Evolutionary conservation across 148 eudicot genomes (phyloP).

Genomic region (Persicaria tinctoria): DNA sequence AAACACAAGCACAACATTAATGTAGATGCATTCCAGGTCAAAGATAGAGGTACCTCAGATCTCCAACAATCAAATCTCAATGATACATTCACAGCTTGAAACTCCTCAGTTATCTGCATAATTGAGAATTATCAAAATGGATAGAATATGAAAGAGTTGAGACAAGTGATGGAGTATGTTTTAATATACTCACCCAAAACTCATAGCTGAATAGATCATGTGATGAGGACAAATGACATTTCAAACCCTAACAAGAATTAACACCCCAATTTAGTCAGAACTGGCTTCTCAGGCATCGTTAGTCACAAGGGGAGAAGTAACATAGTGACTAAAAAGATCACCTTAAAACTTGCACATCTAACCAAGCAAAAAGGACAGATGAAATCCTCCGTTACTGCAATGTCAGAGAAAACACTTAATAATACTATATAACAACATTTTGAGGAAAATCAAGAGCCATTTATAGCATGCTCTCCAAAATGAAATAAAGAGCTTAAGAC

Average conservation of each 20-base stretch:
- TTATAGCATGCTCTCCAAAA: neutral
- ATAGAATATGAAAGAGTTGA: neutral
- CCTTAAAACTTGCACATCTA: slow-evolving; percentile 84
- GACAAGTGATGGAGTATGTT: neutral
- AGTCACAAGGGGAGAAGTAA: neutral
- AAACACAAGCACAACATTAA: neutral
- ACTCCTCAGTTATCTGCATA: slow-evolving; percentile 67
- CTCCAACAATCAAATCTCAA: slow-evolving; percentile 50
- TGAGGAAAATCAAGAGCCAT: neutral
- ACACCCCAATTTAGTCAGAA: neutral
- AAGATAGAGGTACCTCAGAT: slow-evolving; percentile 42
- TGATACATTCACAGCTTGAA: slow-evolving; percentile 79
- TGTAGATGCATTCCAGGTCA: slow-evolving; percentile 4
- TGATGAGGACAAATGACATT: slow-evolving; percentile 57
- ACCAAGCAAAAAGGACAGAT: slow-evolving; percentile 93
- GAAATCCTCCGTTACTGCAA: slow-evolving; percentile 89
- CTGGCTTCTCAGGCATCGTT: neutral
- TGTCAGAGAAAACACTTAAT: neutral
- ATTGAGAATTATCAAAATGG: neutral
- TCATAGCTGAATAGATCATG: slow-evolving; percentile 88
- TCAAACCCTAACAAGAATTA: slow-evolving; percentile 53
- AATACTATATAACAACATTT: neutral
- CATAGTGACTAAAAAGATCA: slow-evolving; percentile 15
- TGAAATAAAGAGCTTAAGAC: neutral
- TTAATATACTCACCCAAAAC: slow-evolving; percentile 65